Conservation (phyloP, 192 early-diverging fungal genomes). For the Coemansia sp. region DNA sequence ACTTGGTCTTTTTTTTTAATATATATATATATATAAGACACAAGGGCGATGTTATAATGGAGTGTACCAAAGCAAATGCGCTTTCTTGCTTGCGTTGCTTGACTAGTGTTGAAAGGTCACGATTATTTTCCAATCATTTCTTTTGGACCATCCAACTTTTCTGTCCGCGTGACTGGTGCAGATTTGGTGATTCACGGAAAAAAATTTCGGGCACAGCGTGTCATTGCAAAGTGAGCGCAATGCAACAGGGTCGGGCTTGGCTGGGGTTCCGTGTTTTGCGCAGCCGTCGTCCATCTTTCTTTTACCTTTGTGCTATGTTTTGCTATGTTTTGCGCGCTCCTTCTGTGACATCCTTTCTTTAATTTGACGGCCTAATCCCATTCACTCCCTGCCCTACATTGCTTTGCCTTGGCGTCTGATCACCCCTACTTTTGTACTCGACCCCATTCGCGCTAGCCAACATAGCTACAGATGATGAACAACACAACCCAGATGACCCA, state of each 20-base stretch:
- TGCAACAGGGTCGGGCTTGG: neutral
- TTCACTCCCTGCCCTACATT: neutral
- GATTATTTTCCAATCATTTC: too few species aligned
- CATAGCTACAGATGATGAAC: constrained; percentile 10
- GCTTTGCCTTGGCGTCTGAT: too few species aligned
- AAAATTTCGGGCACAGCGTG: neutral
- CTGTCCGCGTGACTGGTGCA: constrained; percentile 3
- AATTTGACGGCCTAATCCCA: neutral
- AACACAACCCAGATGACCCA: neutral
- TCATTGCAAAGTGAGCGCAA: neutral
- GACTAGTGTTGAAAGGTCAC: too few species aligned
- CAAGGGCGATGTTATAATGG: too few species aligned
- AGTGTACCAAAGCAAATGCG: too few species aligned
- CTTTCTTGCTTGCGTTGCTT: too few species aligned
- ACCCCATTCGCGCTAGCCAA: neutral
- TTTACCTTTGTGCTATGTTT: neutral
- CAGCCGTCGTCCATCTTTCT: neutral
- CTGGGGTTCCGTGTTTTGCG: neutral
- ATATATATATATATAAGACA: too few species aligned
- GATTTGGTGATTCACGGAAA: constrained; percentile 7
- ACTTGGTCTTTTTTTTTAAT: too few species aligned
- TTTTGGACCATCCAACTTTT: too few species aligned
- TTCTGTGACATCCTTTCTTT: neutral
- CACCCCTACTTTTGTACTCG: neutral
- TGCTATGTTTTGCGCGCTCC: constrained; percentile 2